Conservation (phyloP, 2,329 filamentous ascomycete species). For the Trichoderma polysporum region DNA sequence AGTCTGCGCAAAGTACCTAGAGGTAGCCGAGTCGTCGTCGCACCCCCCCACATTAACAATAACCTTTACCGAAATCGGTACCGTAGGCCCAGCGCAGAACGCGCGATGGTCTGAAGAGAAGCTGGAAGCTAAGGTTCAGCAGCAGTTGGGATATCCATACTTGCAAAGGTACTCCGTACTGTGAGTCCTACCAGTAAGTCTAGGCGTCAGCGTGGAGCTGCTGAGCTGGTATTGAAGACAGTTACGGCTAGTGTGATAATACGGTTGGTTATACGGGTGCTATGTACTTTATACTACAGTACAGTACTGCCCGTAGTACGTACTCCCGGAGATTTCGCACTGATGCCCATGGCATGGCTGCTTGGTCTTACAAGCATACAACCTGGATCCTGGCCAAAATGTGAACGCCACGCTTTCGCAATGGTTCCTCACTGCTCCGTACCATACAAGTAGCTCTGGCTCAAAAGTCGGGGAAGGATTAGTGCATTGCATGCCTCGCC, state of each 20-base stretch:
- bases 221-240: neutral
- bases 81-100: neutral
- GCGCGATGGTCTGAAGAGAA: neutral
- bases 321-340: neutral
- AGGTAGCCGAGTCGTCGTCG: neutral
- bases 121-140: neutral
- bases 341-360: neutral
- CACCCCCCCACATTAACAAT: neutral
- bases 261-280: neutral
- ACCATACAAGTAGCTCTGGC: neutral
- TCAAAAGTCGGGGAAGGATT: neutral
- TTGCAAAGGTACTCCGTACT: too few relatives aligned
- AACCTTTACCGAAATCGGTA: neutral
- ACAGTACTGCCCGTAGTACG: neutral
- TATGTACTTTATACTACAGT: neutral
- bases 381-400: neutral
- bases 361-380: neutral
- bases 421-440: neutral
- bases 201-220: neutral
- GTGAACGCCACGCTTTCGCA: neutral
- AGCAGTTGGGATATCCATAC: neutral
- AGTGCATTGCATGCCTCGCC: neutral
- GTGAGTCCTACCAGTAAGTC: neutral
- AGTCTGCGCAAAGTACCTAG: neutral
- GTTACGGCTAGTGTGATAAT: neutral